These are phyloP conservation scores for Tylopilus sp. DNA, from an alignment of 1,284 basidiomycete species.

Conservation along the genomic window DNA sequence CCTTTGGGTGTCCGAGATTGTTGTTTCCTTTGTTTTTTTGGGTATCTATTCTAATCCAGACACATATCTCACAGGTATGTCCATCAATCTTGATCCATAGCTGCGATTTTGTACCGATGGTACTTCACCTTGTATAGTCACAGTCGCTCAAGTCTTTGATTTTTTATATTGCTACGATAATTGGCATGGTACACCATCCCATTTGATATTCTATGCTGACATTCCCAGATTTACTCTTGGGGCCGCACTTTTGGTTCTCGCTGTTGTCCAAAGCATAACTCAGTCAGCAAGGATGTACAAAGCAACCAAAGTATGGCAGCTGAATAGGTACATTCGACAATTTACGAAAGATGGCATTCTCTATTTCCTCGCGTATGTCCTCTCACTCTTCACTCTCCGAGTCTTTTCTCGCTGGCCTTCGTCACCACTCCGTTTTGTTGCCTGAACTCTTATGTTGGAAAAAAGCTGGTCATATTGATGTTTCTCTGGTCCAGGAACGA, in stretches of 20 bases:
- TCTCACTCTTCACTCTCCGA: too few relatives aligned
- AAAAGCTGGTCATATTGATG: too few relatives aligned
- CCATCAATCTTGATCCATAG: neutral
- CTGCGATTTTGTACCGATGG: neutral
- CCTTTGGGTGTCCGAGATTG: neutral
- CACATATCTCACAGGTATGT: neutral
- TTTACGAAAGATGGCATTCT: constrained; percentile 9
- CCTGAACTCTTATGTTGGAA: neutral
- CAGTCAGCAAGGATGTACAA: constrained; percentile 10
- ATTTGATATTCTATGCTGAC: neutral
- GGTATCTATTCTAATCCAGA: neutral
- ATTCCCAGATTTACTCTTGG: constrained; percentile 9
- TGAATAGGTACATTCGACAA: constrained; percentile 1
- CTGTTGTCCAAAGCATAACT: neutral
- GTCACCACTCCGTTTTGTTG: too few relatives aligned
- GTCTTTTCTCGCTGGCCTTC: neutral
- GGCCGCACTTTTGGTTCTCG: constrained; percentile 4
- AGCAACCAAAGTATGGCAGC: neutral
- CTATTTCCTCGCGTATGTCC: constrained; percentile 13
- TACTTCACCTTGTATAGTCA: neutral
- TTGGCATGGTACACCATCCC: neutral
- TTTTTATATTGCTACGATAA: neutral
- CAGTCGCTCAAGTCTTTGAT: neutral
- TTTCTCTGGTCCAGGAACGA: neutral
- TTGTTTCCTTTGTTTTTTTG: neutral